phyloP scores from a whole-genome alignment of 306 rosid genomes.

The Medicago arabica region DNA sequence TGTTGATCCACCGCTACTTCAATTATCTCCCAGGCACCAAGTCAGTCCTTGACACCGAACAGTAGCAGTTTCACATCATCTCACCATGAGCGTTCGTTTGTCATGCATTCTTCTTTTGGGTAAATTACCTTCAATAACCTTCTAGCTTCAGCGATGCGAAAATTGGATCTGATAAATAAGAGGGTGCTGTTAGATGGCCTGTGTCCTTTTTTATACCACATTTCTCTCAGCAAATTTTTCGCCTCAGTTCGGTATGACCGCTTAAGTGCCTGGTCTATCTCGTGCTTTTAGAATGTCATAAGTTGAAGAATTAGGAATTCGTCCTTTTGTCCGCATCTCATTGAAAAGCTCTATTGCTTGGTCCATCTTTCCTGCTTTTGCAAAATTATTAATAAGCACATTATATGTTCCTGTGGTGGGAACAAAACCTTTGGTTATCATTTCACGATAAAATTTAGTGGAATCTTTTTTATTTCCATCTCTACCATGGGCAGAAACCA shows the following conservation, averaged over 20 bases:
- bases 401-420: constrained; percentile 82
- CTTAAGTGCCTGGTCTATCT: constrained; percentile 60
- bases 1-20: constrained; percentile 56
- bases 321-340: constrained; percentile 80
- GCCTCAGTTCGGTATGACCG: constrained; percentile 71
- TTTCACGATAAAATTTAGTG: constrained; percentile 77
- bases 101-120: too few species aligned
- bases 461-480: constrained; percentile 71
- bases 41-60: too few species aligned
- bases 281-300: constrained; percentile 74
- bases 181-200: too few species aligned
- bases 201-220: constrained; percentile 58
- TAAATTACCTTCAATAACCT: constrained; percentile 41
- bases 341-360: constrained; percentile 89
- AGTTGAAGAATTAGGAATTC: constrained; percentile 78
- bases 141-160: constrained; percentile 51
- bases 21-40: constrained; percentile 55
- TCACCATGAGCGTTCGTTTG: too few species aligned
- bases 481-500: constrained; percentile 81
- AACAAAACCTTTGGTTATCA: constrained; percentile 78
- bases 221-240: constrained; percentile 68
- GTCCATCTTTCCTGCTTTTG: constrained; percentile 81
- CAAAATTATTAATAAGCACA: constrained; percentile 79
- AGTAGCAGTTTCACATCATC: too few species aligned
- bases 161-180: too few species aligned